A percentile compares a stretch with the other conserved stretches of the same genome.
Conservation (phyloP, 139 green algal species). For the Diplosphaera chodatii region DNA sequence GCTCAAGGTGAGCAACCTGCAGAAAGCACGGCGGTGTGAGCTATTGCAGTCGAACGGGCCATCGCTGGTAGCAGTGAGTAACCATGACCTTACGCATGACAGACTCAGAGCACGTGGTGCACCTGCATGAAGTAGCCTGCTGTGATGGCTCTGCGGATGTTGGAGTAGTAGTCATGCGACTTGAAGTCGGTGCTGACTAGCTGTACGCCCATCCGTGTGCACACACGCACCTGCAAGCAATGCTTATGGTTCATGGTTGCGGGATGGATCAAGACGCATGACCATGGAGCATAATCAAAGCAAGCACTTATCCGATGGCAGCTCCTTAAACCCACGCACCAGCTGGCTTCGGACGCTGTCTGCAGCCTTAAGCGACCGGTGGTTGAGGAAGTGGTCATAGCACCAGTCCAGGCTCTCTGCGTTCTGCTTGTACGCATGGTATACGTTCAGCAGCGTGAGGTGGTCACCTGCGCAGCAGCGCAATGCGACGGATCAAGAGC, state of each 20-base stretch:
- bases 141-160: conserved; percentile 94
- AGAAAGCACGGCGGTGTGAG: too few relatives aligned
- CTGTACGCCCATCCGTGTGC: conserved; percentile 56
- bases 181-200: conserved; percentile 86
- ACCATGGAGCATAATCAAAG: too few relatives aligned
- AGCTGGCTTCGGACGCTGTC: conserved; percentile 94
- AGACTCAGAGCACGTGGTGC: not conserved
- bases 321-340: conserved; percentile 25
- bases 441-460: conserved; percentile 97
- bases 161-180: conserved; percentile 87
- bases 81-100: not conserved
- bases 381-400: conserved; percentile 96
- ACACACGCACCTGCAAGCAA: conserved; percentile 68
- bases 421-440: conserved; percentile 96
- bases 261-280: too few relatives aligned
- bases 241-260: too few relatives aligned
- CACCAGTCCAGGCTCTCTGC: conserved; percentile 79
- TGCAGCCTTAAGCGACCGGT: conserved; percentile 81
- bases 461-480: conserved; percentile 95
- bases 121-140: conserved; percentile 97
- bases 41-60: too few relatives aligned
- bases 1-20: conserved; percentile 88
- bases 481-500: too few relatives aligned
- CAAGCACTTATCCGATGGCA: too few relatives aligned
- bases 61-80: too few relatives aligned